Evolutionary conservation across 2,329 filamentous ascomycete species (phyloP).

Genomic region (Colletotrichum incanum): DNA sequence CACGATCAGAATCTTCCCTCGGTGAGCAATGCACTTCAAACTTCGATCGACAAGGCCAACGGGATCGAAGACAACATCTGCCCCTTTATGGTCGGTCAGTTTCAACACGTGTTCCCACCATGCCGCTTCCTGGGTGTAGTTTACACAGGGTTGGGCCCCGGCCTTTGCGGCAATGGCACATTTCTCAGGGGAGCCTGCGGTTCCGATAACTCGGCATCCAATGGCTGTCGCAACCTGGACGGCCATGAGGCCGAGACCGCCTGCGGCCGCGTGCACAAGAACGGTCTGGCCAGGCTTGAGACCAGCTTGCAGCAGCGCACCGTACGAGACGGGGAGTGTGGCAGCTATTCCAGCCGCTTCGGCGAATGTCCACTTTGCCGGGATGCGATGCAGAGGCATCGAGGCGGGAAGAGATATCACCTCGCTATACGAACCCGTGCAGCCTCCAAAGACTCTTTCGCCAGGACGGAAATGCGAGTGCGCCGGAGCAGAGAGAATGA

Average conservation of each 20-base stretch:
- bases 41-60: conserved; percentile 71
- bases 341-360: conserved; percentile 69
- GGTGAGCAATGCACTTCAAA: conserved; percentile 68
- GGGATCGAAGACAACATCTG: conserved; percentile 72
- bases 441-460: conserved; percentile 68
- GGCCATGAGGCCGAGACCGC: conserved; percentile 69
- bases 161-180: conserved; percentile 56
- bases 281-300: conserved; percentile 64
- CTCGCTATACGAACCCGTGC: conserved; percentile 67
- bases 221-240: conserved; percentile 68
- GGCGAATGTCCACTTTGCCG: conserved; percentile 60
- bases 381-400: conserved; percentile 59
- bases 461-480: conserved; percentile 58
- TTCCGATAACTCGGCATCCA: conserved; percentile 68
- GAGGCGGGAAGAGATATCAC: conserved; percentile 60
- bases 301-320: conserved; percentile 60
- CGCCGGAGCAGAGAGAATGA: conserved; percentile 58
- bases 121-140: conserved; percentile 52
- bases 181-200: conserved; percentile 64
- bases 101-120: conserved; percentile 69
- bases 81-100: conserved; percentile 64
- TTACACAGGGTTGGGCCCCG: conserved; percentile 60
- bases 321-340: conserved; percentile 69
- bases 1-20: conserved; percentile 69
- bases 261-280: conserved; percentile 69